Percentiles rank a stretch among this genome's conserved stretches.
phyloP scores from a whole-genome alignment of 352 stramenopile species.

The Phytophthora uliginosa region DNA sequence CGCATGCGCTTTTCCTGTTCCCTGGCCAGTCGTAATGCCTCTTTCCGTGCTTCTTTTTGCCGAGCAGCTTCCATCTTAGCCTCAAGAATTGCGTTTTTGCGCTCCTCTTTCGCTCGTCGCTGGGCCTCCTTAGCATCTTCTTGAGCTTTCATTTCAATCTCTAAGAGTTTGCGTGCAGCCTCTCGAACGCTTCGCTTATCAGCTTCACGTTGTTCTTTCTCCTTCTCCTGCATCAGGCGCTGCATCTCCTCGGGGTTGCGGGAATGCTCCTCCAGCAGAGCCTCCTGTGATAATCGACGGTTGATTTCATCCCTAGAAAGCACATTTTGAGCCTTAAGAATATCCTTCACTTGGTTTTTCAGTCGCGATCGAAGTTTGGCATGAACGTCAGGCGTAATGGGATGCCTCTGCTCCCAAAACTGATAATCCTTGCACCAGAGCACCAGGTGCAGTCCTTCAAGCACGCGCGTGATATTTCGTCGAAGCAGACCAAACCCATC shows the following conservation, averaged over 20 bases:
- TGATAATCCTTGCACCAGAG: slow-evolving; percentile 78
- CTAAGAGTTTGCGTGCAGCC: slow-evolving; percentile 70
- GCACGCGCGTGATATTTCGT: slow-evolving; percentile 71
- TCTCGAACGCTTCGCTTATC: slow-evolving; percentile 80
- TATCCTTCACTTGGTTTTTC: slow-evolving; percentile 66
- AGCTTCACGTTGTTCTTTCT: slow-evolving; percentile 69
- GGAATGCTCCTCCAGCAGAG: slow-evolving; percentile 49
- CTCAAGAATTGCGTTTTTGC: slow-evolving; percentile 76
- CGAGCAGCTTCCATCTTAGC: slow-evolving; percentile 68
- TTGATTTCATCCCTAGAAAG: slow-evolving; percentile 60
- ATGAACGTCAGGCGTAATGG: slow-evolving; percentile 67
- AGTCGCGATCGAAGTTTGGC: slow-evolving; percentile 66
- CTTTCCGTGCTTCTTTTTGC: slow-evolving; percentile 77
- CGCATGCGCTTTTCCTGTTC: slow-evolving; percentile 77
- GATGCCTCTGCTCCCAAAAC: slow-evolving; percentile 88
- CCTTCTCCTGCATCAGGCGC: slow-evolving; percentile 40
- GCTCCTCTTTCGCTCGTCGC: slow-evolving; percentile 70
- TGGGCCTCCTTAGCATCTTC: slow-evolving; percentile 81
- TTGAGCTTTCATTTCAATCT: slow-evolving; percentile 85
- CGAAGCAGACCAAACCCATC: slow-evolving; percentile 87
- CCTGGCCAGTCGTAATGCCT: slow-evolving; percentile 63
- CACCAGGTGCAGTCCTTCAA: slow-evolving; percentile 79
- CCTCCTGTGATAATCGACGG: slow-evolving; percentile 52
- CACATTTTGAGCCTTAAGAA: slow-evolving; percentile 36
- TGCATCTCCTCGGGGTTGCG: slow-evolving; percentile 56